A percentile compares a stretch with the other conserved stretches of the same genome.
These are phyloP conservation scores for Exutisphaerella laricina DNA, from an alignment of 2,329 filamentous ascomycete species.

Conservation along the genomic window DNA sequence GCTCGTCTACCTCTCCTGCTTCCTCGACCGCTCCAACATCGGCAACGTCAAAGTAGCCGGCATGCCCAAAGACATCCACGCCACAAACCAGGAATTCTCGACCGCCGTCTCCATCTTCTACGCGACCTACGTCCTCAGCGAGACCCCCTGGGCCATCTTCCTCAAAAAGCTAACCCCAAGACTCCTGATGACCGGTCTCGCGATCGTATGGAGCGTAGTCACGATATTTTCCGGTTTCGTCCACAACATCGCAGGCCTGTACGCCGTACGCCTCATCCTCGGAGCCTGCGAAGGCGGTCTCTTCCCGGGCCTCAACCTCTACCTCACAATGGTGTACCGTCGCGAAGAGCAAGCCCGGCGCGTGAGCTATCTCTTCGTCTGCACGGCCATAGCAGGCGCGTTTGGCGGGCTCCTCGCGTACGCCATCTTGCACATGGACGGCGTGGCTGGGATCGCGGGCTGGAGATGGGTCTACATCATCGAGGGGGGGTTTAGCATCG, in stretches of 20 bases:
- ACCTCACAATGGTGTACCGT: constrained; percentile 39
- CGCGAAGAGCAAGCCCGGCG: constrained; percentile 40
- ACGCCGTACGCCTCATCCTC: constrained; percentile 34
- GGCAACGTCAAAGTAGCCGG: constrained; percentile 29
- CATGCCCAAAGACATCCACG: constrained; percentile 44
- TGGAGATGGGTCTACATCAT: constrained; percentile 26
- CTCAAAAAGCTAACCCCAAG: constrained; percentile 7
- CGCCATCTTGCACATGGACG: constrained; percentile 28
- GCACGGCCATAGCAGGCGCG: constrained; percentile 28
- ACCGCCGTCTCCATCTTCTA: constrained; percentile 49
- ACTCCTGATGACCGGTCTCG: constrained; percentile 2
- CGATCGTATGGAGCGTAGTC: constrained; percentile 45
- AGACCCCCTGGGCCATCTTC: constrained; percentile 34
- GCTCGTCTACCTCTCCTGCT: constrained; percentile 38
- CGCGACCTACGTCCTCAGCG: constrained; percentile 39
- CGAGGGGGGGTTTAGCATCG: constrained; percentile 23
- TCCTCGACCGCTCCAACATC: constrained; percentile 50
- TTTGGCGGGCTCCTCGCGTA: constrained; percentile 22
- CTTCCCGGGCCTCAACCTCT: constrained; percentile 29
- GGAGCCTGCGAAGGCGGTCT: constrained; percentile 26
- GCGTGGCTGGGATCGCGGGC: constrained; percentile 28
- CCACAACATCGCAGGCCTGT: constrained; percentile 38
- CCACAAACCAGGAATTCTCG: constrained; percentile 40
- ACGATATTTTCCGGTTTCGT: constrained; percentile 47
- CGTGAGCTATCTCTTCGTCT: constrained; percentile 37